Conservation (phyloP, 2,329 filamentous ascomycete species). For the Cladorrhinum sp. region DNA sequence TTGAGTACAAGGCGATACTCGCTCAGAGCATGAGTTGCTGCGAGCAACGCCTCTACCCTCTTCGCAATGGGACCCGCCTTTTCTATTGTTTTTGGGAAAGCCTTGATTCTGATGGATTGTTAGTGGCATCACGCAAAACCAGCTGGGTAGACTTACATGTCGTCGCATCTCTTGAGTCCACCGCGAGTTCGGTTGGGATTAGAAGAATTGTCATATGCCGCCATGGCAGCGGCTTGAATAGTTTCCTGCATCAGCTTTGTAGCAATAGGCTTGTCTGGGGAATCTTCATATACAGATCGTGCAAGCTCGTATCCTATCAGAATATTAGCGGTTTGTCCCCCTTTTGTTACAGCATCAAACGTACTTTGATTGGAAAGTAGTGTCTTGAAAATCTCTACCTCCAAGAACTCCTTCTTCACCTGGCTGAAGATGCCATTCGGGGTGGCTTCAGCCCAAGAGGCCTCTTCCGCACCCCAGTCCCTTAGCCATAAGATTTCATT, state of each 20-base stretch:
- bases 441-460: slow-evolving; percentile 21
- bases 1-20: slow-evolving; percentile 76
- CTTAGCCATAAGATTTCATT: slow-evolving; percentile 70
- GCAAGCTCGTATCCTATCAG: slow-evolving; percentile 59
- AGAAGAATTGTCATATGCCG: slow-evolving; percentile 75
- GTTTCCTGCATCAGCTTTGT: slow-evolving; percentile 54
- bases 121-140: neutral
- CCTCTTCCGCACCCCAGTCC: slow-evolving; percentile 61
- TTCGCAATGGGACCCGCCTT: slow-evolving; percentile 49
- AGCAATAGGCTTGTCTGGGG: slow-evolving; percentile 48
- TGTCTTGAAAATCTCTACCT: slow-evolving; percentile 68
- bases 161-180: slow-evolving; percentile 72
- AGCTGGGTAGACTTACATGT: slow-evolving; percentile 51
- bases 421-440: slow-evolving; percentile 56
- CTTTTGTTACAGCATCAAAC: slow-evolving; percentile 30
- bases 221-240: slow-evolving; percentile 61
- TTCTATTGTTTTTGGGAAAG: slow-evolving; percentile 59
- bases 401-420: slow-evolving; percentile 59
- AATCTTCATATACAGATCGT: slow-evolving; percentile 58
- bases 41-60: slow-evolving; percentile 62
- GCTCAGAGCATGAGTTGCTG: slow-evolving; percentile 71
- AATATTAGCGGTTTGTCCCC: slow-evolving; percentile 4
- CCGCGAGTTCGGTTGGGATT: slow-evolving; percentile 76
- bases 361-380: slow-evolving; percentile 60
- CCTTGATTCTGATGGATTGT: slow-evolving; percentile 49